Percentiles rank a stretch among this genome's conserved stretches.
Conservation (phyloP, 495 filamentous ascomycete genomes). For the Xylona heveae region DNA sequence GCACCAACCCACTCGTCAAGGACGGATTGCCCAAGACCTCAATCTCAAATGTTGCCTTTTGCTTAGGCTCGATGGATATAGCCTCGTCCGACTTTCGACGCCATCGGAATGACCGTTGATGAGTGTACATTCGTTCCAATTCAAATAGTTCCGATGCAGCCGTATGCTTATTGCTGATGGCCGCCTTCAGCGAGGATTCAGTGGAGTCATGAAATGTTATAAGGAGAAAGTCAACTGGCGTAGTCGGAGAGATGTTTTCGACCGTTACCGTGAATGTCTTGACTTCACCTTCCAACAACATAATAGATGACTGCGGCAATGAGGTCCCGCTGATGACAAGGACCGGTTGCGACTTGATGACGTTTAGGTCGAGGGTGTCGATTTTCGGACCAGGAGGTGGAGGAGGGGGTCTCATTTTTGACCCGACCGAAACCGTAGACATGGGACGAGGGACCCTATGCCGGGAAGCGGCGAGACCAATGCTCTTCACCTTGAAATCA, state of each 20-base stretch:
- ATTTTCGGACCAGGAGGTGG: slow-evolving; percentile 11
- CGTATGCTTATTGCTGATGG: slow-evolving; percentile 52
- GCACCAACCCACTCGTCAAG: slow-evolving; percentile 57
- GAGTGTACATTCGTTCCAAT: slow-evolving; percentile 52
- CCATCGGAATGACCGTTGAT: slow-evolving; percentile 52
- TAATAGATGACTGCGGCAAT: slow-evolving; percentile 66
- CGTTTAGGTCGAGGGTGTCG: slow-evolving; percentile 35
- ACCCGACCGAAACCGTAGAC: slow-evolving; percentile 19
- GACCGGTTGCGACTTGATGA: slow-evolving; percentile 58
- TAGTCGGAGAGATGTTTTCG: slow-evolving; percentile 47
- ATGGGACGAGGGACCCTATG: slow-evolving; percentile 28
- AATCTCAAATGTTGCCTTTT: slow-evolving; percentile 52
- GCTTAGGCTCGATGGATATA: slow-evolving; percentile 42
- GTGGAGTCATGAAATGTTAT: slow-evolving; percentile 85
- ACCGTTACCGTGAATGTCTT: slow-evolving; percentile 60
- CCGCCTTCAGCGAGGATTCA: slow-evolving; percentile 48
- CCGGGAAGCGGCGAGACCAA: slow-evolving; percentile 40
- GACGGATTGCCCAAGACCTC: slow-evolving; percentile 74
- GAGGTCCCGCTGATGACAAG: slow-evolving; percentile 54
- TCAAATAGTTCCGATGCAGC: slow-evolving; percentile 64
- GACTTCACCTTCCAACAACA: slow-evolving; percentile 74
- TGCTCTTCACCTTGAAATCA: slow-evolving; percentile 53
- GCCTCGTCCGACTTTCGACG: slow-evolving; percentile 24
- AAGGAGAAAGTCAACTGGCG: slow-evolving; percentile 59
- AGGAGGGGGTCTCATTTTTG: slow-evolving; percentile 7